These are phyloP conservation scores for Kuraishia capsulata DNA, from an alignment of 805 yeast species.

Conservation along the genomic window DNA sequence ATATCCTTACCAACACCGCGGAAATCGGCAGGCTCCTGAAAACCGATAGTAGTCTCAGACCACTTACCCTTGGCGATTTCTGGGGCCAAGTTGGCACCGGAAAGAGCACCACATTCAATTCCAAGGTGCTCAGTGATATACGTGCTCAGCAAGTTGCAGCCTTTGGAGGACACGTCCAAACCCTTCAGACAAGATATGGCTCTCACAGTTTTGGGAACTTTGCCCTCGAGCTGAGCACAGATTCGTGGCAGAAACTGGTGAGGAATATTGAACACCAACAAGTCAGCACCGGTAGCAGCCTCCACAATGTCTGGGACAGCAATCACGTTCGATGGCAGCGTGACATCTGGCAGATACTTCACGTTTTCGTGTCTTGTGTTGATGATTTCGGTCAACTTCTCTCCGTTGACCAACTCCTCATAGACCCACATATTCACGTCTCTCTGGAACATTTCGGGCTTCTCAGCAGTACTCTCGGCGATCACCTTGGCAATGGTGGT, in stretches of 20 bases:
- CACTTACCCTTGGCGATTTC: conserved; percentile 94
- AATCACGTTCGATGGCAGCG: conserved; percentile 73
- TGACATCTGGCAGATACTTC: conserved; percentile 83
- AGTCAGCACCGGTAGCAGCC: conserved; percentile 74
- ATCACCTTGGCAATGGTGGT: conserved; percentile 94
- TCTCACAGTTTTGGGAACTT: conserved; percentile 59
- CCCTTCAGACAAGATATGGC: conserved; percentile 97
- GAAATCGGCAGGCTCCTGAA: conserved; percentile 63
- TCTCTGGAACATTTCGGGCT: conserved; percentile 62
- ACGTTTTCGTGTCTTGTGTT: conserved; percentile 90
- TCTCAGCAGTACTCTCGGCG: conserved; percentile 73
- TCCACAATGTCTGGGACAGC: conserved; percentile 81
- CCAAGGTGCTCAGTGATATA: conserved; percentile 75
- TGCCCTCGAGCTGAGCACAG: conserved; percentile 67
- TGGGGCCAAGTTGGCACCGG: conserved; percentile 96
- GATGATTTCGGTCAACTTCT: conserved; percentile 81
- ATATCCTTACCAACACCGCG: conserved; percentile 61
- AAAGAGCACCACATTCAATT: conserved; percentile 88
- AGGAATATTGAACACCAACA: conserved; percentile 89
- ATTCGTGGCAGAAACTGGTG: conserved; percentile 88
- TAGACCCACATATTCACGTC: conserved; percentile 95
- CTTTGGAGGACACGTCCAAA: conserved; percentile 76
- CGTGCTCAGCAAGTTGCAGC: conserved; percentile 76
- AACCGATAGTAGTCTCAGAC: conserved; percentile 98
- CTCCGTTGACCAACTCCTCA: conserved; percentile 74